phyloP scores from a whole-genome alignment of 1,284 basidiomycete genomes.

The Filobasidium uniguttulatum region DNA sequence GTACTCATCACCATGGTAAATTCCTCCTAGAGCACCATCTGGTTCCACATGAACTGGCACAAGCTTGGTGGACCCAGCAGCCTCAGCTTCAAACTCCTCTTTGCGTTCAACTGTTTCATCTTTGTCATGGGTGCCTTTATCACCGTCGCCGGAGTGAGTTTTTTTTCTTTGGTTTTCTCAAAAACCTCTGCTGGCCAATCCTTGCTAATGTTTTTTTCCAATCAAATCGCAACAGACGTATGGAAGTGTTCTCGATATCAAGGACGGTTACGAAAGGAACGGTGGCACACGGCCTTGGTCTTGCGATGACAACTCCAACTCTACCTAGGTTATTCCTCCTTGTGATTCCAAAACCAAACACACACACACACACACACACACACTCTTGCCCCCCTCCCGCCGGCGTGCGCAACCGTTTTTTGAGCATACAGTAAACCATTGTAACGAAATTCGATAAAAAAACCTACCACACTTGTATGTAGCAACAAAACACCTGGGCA shows the following conservation, averaged over 20 bases:
- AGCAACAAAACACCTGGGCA: too few species aligned
- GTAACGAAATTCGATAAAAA: too few species aligned
- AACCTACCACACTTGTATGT: too few species aligned
- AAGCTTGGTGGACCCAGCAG: conserved; percentile 9
- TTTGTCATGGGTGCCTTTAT: conserved; percentile 23
- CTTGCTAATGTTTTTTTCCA: neutral
- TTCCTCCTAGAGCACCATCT: too few species aligned
- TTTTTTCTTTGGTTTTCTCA: neutral
- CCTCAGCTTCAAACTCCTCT: conserved; percentile 13
- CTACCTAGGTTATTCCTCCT: too few species aligned
- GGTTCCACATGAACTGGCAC: conserved; percentile 22
- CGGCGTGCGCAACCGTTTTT: too few species aligned
- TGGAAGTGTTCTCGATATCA: conserved; percentile 23
- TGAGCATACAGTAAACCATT: too few species aligned
- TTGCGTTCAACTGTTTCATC: conserved; percentile 21
- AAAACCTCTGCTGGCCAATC: too few species aligned
- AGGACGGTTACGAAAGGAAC: conserved; percentile 14
- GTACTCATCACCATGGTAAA: neutral
- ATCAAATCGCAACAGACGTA: conserved; percentile 19
- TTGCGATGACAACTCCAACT: conserved; percentile 15
- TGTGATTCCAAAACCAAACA: too few species aligned
- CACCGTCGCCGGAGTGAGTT: conserved; percentile 17
- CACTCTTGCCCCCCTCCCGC: too few species aligned
- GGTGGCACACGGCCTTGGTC: conserved; percentile 22
- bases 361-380: too few species aligned